Evolutionary conservation across 2,329 filamentous ascomycete genomes (phyloP).

Genomic region (Leptographium radiaticola): DNA sequence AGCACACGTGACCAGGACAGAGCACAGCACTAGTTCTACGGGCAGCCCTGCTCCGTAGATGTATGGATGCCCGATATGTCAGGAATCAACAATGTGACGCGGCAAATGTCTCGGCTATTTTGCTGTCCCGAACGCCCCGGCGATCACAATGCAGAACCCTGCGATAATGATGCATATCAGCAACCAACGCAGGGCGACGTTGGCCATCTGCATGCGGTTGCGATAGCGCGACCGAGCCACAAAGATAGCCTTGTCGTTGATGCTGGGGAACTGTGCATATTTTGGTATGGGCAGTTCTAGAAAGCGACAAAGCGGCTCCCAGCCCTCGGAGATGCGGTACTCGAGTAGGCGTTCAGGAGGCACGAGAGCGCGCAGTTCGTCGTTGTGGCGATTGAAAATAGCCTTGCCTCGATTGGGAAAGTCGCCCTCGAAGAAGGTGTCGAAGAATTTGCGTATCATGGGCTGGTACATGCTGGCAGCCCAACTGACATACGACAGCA

Average conservation of each 20-base stretch:
- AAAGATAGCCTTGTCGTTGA: constrained; percentile 16
- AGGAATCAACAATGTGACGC: neutral
- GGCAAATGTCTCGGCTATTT: neutral
- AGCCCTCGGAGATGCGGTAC: constrained; percentile 24
- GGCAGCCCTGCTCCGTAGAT: no score
- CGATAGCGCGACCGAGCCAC: constrained; percentile 12
- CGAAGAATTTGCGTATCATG: constrained; percentile 9
- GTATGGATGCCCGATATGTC: no score
- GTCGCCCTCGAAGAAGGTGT: constrained; percentile 5
- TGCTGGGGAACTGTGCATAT: constrained; percentile 20
- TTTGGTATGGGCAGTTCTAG: constrained; percentile 21
- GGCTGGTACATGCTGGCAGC: constrained; percentile 8
- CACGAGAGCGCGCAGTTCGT: constrained; percentile 19
- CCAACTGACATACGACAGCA: constrained; percentile 3
- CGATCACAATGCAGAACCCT: neutral
- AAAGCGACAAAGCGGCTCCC: constrained; percentile 28
- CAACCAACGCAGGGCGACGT: constrained; percentile 11
- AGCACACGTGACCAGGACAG: no score
- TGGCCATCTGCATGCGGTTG: constrained; percentile 15
- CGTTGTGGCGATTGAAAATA: constrained; percentile 6
- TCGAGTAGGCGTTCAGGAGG: constrained; percentile 21
- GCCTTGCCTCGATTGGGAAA: constrained; percentile 5
- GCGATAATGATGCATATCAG: constrained; percentile 8
- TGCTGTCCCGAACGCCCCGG: neutral
- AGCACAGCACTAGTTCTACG: no score